These are phyloP conservation scores for Penicillium herquei DNA, from an alignment of 495 filamentous ascomycete species.

Conservation along the genomic window DNA sequence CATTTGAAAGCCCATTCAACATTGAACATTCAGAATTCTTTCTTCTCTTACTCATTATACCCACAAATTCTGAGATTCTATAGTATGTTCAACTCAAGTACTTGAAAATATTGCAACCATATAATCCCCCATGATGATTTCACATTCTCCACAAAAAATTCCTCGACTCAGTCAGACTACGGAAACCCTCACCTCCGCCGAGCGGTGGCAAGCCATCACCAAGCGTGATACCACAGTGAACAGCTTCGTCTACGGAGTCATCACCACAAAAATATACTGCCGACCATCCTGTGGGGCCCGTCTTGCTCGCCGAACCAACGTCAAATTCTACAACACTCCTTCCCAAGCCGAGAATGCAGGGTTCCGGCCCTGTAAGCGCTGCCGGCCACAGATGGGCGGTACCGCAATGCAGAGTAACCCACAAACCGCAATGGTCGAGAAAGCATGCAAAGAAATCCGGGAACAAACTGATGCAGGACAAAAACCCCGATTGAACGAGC, in stretches of 20 bases:
- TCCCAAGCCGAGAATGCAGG: slow-evolving; percentile 54
- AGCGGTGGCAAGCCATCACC: slow-evolving; percentile 57
- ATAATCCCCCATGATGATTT: background rate
- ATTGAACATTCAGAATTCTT: background rate
- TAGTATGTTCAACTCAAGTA: background rate
- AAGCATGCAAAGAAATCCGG: slow-evolving; percentile 40
- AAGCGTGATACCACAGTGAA: slow-evolving; percentile 49
- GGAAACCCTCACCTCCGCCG: slow-evolving; percentile 25
- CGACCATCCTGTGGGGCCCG: slow-evolving; percentile 60
- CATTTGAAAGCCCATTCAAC: background rate
- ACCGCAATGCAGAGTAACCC: slow-evolving; percentile 38
- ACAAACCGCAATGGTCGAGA: slow-evolving; percentile 42
- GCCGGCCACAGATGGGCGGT: slow-evolving; percentile 47
- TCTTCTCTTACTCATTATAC: background rate
- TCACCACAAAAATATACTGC: slow-evolving; percentile 64
- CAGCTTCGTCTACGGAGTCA: slow-evolving; percentile 61
- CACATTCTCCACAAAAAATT: slow-evolving; percentile 19
- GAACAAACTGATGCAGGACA: slow-evolving; percentile 24
- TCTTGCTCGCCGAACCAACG: slow-evolving; percentile 60
- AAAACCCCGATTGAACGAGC: slow-evolving; percentile 44
- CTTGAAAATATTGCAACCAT: background rate
- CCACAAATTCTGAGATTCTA: background rate
- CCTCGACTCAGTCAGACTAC: slow-evolving; percentile 24
- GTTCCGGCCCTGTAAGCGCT: slow-evolving; percentile 64
- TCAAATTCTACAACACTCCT: slow-evolving; percentile 57